phyloP scores from a whole-genome alignment of 805 yeast species.

The Schwanniomyces sp. region DNA sequence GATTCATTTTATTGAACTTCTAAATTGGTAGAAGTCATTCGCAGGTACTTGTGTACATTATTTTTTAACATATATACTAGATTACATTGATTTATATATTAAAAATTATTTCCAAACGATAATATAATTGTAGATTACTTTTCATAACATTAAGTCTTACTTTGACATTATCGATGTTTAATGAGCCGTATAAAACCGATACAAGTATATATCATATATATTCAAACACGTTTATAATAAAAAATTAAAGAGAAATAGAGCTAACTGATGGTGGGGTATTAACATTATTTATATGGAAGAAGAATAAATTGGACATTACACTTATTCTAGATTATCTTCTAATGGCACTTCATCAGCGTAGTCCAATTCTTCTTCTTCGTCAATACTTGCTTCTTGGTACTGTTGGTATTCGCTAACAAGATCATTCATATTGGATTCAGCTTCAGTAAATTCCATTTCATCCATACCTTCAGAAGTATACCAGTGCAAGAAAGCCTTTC shows the following conservation, averaged over 20 bases:
- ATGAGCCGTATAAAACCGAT: not conserved
- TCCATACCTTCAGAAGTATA: constrained; percentile 96
- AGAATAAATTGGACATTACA: constrained; percentile 3
- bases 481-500: constrained; percentile 96
- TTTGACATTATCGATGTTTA: not conserved
- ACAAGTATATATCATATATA: constrained; percentile 2
- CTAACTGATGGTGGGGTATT: constrained; percentile 4
- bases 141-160: not conserved
- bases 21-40: not conserved
- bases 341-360: constrained; percentile 65
- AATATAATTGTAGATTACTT: not conserved
- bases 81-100: not conserved
- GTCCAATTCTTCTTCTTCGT: constrained; percentile 74
- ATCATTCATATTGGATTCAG: constrained; percentile 88
- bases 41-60: not conserved
- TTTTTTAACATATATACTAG: not conserved
- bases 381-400: constrained; percentile 80
- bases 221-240: constrained; percentile 3
- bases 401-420: constrained; percentile 87
- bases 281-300: constrained; percentile 6
- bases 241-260: constrained; percentile 4
- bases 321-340: constrained; percentile 49
- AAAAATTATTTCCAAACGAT: not conserved
- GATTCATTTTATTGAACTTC: not conserved
- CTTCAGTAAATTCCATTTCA: constrained; percentile 90